Base-by-base conservation (phyloP, 495 filamentous ascomycete species). In the Terfezia boudieri region DNA sequence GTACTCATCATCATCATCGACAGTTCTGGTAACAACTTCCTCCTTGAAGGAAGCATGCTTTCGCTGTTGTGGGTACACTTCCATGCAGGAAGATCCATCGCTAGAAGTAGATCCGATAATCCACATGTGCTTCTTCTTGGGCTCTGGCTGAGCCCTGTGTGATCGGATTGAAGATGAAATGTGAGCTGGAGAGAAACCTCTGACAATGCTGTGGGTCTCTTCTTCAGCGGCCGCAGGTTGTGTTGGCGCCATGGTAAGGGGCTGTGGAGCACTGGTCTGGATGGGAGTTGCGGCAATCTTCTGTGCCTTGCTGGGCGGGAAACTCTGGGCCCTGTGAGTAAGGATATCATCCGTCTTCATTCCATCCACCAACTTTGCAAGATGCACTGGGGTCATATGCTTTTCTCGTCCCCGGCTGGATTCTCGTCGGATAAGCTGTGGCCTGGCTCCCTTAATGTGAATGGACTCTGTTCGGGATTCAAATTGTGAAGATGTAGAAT, bases 31-130 rank as follows among this genome's bases (percentile, higher is more conserved):
- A 9, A 74, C 71, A 36, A 88, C 75, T 52, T 92, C 78, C 51
- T 86, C 80, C 64, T 76, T 81, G 69, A 95, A 94, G 0, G 90
- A 90, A 6, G 86, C 76, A 37, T 81, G 76, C 73, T 94, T 96
- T 69, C n/a, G 23, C 16, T 51, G 49, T 51, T 51, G n/a, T 46
- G 56, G 72, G 74, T 10, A 80, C 64, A 37, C 68, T 69, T 36
- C n/a, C 16, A 32, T 51, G 49, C 16, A 51, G 22, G 49, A 51
- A 16, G 49, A 22, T 20, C 16, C n/a, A 51, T 20, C n/a, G 49
- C n/a, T 22, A 46, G 73, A 73, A 8, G 76, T 77, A 54, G 68
- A 71, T 52, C 76, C 76, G 12, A 79, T 63, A 43, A 72, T 71
- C 55, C 79, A 79, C 63, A 70, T 73, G 2, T 73, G 64, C 14